Percentiles rank a stretch among this genome's conserved stretches.
Conservation (phyloP, 73 alveolate genomes). For the Durusdinium trenchii region DNA sequence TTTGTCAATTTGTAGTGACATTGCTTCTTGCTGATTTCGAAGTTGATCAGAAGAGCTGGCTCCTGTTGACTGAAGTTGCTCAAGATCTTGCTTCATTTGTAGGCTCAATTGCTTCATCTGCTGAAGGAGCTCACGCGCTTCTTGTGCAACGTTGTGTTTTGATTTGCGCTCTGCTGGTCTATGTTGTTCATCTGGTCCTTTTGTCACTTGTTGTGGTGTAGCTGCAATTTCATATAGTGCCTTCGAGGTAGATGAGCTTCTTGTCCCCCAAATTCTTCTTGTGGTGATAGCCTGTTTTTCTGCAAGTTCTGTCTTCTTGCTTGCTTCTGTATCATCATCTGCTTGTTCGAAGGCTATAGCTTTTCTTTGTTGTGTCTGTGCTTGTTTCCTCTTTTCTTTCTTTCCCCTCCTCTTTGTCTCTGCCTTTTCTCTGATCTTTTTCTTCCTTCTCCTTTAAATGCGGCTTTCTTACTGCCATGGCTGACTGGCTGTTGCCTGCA, state of each 20-base stretch:
- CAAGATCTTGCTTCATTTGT: background rate
- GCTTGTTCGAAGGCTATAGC: background rate
- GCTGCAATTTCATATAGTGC: background rate
- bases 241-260: background rate
- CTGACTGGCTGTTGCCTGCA: too few relatives aligned
- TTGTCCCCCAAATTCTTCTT: background rate
- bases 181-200: background rate
- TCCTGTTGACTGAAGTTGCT: background rate
- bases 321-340: background rate
- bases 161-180: background rate
- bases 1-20: constrained; percentile 5
- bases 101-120: background rate
- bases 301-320: background rate
- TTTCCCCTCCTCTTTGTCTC: background rate
- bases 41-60: constrained; percentile 19
- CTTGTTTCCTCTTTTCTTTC: background rate
- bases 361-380: background rate
- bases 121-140: background rate
- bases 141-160: background rate
- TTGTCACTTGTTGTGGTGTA: background rate
- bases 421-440: background rate
- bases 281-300: background rate
- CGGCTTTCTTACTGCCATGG: too few relatives aligned
- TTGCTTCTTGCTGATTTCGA: constrained; percentile 8
- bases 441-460: background rate